These are phyloP conservation scores for Myriosclerotinia scirpicola DNA, from an alignment of 2,329 filamentous ascomycete species.

Conservation along the genomic window DNA sequence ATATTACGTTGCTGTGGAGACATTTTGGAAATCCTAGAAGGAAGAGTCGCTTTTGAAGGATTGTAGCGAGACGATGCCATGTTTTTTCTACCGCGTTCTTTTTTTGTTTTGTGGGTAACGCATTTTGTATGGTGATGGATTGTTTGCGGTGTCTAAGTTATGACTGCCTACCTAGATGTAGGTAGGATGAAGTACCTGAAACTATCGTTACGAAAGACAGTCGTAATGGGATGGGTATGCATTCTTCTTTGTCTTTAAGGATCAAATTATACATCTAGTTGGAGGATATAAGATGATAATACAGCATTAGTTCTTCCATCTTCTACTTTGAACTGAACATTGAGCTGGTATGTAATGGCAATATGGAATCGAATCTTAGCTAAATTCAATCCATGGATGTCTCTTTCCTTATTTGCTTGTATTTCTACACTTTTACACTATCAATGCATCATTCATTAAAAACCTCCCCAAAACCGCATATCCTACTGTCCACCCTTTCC, in stretches of 20 bases:
- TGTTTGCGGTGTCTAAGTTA: no score
- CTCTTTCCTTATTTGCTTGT: no score
- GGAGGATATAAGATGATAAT: neutral
- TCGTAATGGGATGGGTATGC: neutral
- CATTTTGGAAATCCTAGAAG: neutral
- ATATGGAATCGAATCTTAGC: no score
- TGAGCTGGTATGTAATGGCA: no score
- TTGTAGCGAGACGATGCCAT: neutral
- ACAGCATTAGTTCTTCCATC: no score
- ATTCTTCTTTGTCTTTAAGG: neutral
- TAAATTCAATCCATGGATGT: neutral
- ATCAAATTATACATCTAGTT: neutral
- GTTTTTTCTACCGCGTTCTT: no score
- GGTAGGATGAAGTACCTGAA: neutral
- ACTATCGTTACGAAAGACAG: neutral
- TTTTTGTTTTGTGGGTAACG: neutral
- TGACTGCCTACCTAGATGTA: rapidly evolving
- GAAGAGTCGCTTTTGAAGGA: neutral
- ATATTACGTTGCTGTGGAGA: neutral
- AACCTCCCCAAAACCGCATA: neutral
- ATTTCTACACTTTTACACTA: no score
- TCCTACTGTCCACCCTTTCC: neutral
- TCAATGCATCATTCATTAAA: neutral
- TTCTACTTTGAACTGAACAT: neutral
- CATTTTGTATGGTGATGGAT: no score